Evolutionary conservation across 331 rosid genomes (phyloP).

Genomic region (Quercus phellos): DNA sequence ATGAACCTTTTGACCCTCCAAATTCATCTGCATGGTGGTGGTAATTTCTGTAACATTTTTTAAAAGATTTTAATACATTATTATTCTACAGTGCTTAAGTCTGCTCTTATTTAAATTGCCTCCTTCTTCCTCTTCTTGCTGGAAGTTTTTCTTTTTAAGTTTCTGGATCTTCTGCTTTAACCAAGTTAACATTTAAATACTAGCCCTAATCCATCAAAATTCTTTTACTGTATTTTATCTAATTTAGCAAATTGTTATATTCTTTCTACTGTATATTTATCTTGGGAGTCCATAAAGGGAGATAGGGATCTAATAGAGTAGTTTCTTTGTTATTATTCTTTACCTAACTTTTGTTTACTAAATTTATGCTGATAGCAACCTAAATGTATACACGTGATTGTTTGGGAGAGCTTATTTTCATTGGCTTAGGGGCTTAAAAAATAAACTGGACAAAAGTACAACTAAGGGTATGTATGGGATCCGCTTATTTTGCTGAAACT

Average conservation of each 20-base stretch:
- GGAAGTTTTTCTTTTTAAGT: neutral
- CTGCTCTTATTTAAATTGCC: neutral
- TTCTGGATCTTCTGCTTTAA: neutral
- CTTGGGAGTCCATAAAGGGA: neutral
- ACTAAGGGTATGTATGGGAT: too few relatives aligned
- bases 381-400: neutral
- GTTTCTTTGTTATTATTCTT: neutral
- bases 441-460: too few relatives aligned
- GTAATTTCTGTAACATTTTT: neutral
- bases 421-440: too few relatives aligned
- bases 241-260: neutral
- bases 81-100: neutral
- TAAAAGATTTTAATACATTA: neutral
- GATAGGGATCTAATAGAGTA: neutral
- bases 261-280: neutral
- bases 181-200: neutral
- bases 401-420: too few relatives aligned
- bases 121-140: neutral
- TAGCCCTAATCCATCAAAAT: neutral
- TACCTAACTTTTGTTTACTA: neutral
- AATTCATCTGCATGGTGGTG: neutral
- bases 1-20: neutral
- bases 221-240: neutral
- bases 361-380: neutral
- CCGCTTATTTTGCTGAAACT: too few relatives aligned